Conservation (phyloP, 441 rosid genomes). For the Bruguiera hainesii region DNA sequence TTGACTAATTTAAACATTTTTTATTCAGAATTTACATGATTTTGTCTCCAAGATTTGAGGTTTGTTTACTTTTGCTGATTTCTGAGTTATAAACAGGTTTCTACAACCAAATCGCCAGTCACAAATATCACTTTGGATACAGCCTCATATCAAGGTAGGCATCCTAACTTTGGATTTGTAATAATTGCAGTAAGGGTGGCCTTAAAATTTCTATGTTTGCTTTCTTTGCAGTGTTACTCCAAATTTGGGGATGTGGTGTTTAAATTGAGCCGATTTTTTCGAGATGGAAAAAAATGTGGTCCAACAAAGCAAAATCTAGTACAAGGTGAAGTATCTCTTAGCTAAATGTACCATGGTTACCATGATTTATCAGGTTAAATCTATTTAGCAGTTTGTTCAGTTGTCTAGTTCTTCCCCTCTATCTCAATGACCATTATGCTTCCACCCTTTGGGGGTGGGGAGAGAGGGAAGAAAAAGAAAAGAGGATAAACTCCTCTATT, state of each 20-base stretch:
- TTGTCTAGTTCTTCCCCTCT: not conserved
- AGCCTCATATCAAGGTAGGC: constrained; percentile 76
- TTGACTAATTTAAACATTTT: too few relatives aligned
- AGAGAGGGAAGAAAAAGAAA: too few relatives aligned
- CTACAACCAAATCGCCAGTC: constrained; percentile 67
- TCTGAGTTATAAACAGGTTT: constrained; percentile 55
- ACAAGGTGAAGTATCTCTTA: constrained; percentile 31
- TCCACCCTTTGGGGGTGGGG: too few relatives aligned
- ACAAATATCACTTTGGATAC: constrained; percentile 89
- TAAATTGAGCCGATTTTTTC: constrained; percentile 82
- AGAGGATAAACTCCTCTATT: too few relatives aligned
- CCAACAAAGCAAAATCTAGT: constrained; percentile 36
- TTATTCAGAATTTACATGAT: not conserved
- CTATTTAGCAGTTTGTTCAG: constrained; percentile 3
- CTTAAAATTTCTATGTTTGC: constrained; percentile 19
- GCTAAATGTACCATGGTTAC: constrained; percentile 9
- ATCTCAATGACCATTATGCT: too few relatives aligned
- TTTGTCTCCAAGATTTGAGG: constrained; percentile 9
- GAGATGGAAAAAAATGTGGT: constrained; percentile 42
- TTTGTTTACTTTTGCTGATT: constrained; percentile 16
- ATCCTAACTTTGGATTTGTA: constrained; percentile 21
- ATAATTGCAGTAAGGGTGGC: constrained; percentile 7
- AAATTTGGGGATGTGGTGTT: constrained; percentile 87
- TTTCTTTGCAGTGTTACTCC: constrained; percentile 60
- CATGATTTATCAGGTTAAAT: constrained; percentile 4